These are phyloP conservation scores for Cucurbita argyrosperma DNA, from an alignment of 306 rosid species.

Conservation along the genomic window DNA sequence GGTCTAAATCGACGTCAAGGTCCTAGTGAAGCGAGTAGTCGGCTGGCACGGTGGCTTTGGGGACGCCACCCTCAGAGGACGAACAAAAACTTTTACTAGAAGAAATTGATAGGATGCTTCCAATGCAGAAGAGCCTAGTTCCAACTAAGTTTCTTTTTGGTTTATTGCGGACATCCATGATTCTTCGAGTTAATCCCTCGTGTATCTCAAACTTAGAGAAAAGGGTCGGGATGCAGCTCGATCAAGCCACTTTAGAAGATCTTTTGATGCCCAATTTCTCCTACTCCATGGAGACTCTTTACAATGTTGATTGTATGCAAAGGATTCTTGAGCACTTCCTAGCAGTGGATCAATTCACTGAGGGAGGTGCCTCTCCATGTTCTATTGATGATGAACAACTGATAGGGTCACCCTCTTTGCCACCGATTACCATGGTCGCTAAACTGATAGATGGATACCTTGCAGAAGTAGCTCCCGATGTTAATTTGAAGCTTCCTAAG, in stretches of 20 bases:
- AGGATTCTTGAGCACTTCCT: conserved; percentile 83
- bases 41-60: conserved; percentile 33
- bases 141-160: conserved; percentile 72
- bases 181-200: conserved; percentile 50
- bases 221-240: conserved; percentile 83
- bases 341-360: conserved; percentile 51
- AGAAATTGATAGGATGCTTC: conserved; percentile 64
- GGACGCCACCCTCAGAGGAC: conserved; percentile 63
- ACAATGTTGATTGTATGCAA: conserved; percentile 89
- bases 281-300: conserved; percentile 87
- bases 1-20: conserved; percentile 76
- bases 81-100: conserved; percentile 73
- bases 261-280: conserved; percentile 93
- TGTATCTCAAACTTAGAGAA: conserved; percentile 74
- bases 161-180: conserved; percentile 82
- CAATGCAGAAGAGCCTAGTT: conserved; percentile 65
- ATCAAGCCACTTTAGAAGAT: conserved; percentile 88
- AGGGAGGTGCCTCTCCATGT: conserved; percentile 68
- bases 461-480: conserved; percentile 98
- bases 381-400: conserved; percentile 64
- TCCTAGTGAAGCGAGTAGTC: conserved; percentile 41
- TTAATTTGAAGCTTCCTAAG: conserved; percentile 73
- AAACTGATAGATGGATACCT: conserved; percentile 92
- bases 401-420: conserved; percentile 86
- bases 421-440: conserved; percentile 87